These are phyloP conservation scores for Suillus alpinus DNA, from an alignment of 768 basidiomycete species.

Conservation along the genomic window DNA sequence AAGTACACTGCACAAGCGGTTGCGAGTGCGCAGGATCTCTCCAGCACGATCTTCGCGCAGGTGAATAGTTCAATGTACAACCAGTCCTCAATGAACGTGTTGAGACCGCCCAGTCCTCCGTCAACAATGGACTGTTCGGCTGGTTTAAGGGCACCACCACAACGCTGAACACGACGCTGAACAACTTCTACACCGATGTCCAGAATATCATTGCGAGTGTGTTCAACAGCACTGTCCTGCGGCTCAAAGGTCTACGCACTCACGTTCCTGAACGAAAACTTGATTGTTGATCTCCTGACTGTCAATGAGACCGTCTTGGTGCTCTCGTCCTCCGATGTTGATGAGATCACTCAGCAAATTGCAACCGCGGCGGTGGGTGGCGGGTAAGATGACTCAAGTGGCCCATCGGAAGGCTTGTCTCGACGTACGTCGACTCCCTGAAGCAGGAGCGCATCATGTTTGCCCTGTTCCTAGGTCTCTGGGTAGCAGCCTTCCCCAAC, in stretches of 20 bases:
- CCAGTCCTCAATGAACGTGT: constrained; percentile 81
- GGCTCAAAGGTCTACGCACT: too few species aligned
- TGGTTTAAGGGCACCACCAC: constrained; percentile 93
- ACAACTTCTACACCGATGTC: constrained; percentile 82
- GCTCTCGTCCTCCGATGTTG: constrained; percentile 66
- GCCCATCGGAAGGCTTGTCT: constrained; percentile 68
- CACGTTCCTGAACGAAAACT: constrained; percentile 89
- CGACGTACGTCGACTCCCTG: constrained; percentile 67
- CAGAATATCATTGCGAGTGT: constrained; percentile 73
- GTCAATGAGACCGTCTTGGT: constrained; percentile 75
- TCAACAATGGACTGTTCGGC: constrained; percentile 88
- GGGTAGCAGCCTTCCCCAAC: constrained; percentile 42
- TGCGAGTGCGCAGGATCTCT: constrained; percentile 63
- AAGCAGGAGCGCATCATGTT: constrained; percentile 86
- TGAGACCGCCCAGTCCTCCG: constrained; percentile 61
- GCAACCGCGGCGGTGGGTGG: constrained; percentile 77
- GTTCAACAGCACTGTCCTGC: constrained; percentile 83
- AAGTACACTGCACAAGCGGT: constrained; percentile 65
- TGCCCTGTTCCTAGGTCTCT: constrained; percentile 75
- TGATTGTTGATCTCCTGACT: constrained; percentile 74
- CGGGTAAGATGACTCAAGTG: constrained; percentile 46
- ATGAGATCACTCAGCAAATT: constrained; percentile 78
- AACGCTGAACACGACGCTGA: constrained; percentile 83
- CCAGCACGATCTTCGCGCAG: constrained; percentile 67
- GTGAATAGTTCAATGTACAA: constrained; percentile 84